A percentile compares a stretch with the other conserved stretches of the same genome.
Evolutionary conservation across 345 rosid species (phyloP).

Genomic region (Arabis hirsuta): DNA sequence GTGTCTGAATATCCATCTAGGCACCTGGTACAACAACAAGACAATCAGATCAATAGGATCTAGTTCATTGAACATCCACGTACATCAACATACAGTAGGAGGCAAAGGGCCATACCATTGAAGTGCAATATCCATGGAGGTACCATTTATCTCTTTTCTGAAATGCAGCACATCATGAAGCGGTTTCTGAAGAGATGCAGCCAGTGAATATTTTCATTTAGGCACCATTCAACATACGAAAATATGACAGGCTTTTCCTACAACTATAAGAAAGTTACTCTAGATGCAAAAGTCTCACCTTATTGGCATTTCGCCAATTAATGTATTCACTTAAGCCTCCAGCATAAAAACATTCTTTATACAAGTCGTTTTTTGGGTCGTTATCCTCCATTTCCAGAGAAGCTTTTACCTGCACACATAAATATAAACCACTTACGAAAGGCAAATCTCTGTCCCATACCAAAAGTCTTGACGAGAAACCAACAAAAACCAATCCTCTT

Average conservation of each 20-base stretch:
- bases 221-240: not conserved
- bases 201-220: constrained; percentile 33
- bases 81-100: constrained; percentile 1
- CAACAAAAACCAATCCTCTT: not conserved
- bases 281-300: constrained; percentile 50
- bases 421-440: not conserved
- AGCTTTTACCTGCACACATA: constrained; percentile 62
- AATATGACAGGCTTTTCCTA: not conserved
- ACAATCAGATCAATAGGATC: constrained; percentile 28
- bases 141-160: constrained; percentile 68
- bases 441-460: not conserved
- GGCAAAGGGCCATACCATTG: constrained; percentile 73
- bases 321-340: constrained; percentile 76
- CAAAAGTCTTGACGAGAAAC: not conserved
- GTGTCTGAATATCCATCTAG: constrained; percentile 91
- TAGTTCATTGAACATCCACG: constrained; percentile 3
- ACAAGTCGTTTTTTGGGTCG: constrained; percentile 53
- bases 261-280: not conserved
- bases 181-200: constrained; percentile 60
- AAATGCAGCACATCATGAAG: constrained; percentile 88
- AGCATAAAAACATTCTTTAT: constrained; percentile 59
- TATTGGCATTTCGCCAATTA: constrained; percentile 70
- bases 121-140: constrained; percentile 74
- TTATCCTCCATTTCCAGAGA: constrained; percentile 58
- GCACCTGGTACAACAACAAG: constrained; percentile 58